Base-by-base conservation (phyloP, 495 filamentous ascomycete species). In the Oidiodendron maius region DNA sequence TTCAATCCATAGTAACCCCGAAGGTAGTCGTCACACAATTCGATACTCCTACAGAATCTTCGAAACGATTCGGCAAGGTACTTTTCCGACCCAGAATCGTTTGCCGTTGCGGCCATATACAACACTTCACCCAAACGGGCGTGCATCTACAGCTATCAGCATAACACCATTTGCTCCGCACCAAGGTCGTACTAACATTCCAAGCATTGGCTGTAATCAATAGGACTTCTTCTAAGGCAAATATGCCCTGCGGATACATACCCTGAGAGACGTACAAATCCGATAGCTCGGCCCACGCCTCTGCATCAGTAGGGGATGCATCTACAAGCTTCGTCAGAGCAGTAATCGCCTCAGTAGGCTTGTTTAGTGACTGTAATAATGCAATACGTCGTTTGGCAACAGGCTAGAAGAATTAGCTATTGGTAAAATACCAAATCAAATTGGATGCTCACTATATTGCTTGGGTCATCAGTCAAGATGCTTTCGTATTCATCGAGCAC, bases 261-360 rank as follows among this genome's bases (percentile, higher is more conserved):
- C 85, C 86, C 58, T 89, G 84, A 1, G 72, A 68, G 38, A 89
- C 69, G 63, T 98, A 97, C 25, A 96, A 65, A 55, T 91, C 86
- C 25, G 87, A 76, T 55, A 98, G 73, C 70, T 98, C 93, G 44
- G 88, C 82, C 93, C 93, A 98, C 15, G 88, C 83, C 64, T 98
- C 93, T 10, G 84, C 83, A 69, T 97, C 94, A 6, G 87, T 96
- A 4, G 93, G 91, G 9, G 85, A 84, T 48, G 83, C 78, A 51
- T 90, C 82, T 35, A 98, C 74, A 23, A 96, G 71, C 48, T 82
- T 71, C 50, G 82, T 78, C 35, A 96, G 68, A 32, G 80, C 78
- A 43, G 80, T 70, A 39, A 88, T 86, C 11, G 93, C 88, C 49
- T 95, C 88, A 9, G 76, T 59, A 2, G 74, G 65, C 48, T 79